Percentiles rank a stretch among this genome's conserved stretches.
Conservation (phyloP, 2,329 filamentous ascomycete species). For the Emergomyces orientalis region DNA sequence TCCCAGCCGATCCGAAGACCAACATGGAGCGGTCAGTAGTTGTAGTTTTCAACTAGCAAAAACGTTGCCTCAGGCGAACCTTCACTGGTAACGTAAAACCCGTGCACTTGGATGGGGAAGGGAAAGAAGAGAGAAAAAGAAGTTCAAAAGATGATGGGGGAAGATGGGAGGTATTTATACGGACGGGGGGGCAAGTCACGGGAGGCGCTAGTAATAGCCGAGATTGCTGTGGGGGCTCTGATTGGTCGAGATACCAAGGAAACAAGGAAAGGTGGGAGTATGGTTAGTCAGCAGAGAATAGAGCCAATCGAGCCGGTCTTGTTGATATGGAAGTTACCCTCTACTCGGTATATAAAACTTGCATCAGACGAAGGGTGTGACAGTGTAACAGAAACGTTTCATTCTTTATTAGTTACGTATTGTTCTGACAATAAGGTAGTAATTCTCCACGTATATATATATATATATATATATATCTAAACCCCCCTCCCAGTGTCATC, state of each 20-base stretch:
- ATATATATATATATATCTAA: not conserved
- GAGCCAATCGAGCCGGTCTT: too few species aligned
- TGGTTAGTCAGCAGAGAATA: slow-evolving; percentile 1
- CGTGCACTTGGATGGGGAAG: slow-evolving; percentile 55
- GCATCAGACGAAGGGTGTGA: too few species aligned
- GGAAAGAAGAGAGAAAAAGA: slow-evolving; percentile 31
- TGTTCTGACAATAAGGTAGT: not conserved
- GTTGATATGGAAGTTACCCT: not conserved
- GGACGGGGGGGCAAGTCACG: not conserved
- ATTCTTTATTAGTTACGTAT: not conserved
- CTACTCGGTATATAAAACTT: too few species aligned
- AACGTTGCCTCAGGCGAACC: slow-evolving; percentile 73
- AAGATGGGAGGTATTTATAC: slow-evolving; percentile 16
- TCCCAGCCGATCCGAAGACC: slow-evolving; percentile 61
- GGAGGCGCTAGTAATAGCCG: slow-evolving; percentile 13
- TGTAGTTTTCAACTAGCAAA: slow-evolving; percentile 82
- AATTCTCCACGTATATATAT: not conserved
- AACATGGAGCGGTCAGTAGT: slow-evolving; percentile 61
- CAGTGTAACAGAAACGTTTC: too few species aligned
- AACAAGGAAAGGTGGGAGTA: too few species aligned
- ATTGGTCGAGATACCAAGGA: not conserved
- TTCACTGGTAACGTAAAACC: slow-evolving; percentile 72
- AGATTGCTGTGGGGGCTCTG: not conserved
- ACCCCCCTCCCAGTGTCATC: too few species aligned
- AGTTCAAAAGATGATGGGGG: slow-evolving; percentile 9